Base-by-base conservation (phyloP, 2,329 filamentous ascomycete genomes). In the Furcasterigmium furcatum region DNA sequence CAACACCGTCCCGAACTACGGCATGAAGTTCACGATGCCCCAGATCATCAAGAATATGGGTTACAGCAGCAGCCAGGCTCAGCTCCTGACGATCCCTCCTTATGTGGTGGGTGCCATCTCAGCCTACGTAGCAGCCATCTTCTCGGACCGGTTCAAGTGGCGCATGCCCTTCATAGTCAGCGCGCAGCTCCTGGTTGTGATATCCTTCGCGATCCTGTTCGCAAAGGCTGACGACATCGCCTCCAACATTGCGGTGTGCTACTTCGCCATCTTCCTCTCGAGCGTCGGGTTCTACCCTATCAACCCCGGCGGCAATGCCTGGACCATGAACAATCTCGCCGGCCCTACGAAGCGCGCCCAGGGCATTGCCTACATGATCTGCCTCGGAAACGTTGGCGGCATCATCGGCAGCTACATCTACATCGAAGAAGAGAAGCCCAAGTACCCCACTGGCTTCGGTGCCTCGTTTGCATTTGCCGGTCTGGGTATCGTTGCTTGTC, bases 201-300 rank as follows among this genome's bases (percentile, higher is more conserved):
- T 46, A 6, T 46, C 45, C 6, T 34, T 50, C 1, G 68, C 72
- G n/a, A 56, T 68, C 14, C 59, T 61, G 9, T 52, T 54, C 1
- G n/a, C n/a, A n/a, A n/a, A n/a, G n/a, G n/a, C n/a, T n/a, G n/a
- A n/a, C n/a, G n/a, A 72, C 34, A 58, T 64, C 9, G 56, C 58
- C 2, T 62, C 57, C 9, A 54, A 68, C 1, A 66, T 82, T 0
- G 71, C 72, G 2, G 73, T 84, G 2, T 77, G 82, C 44, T 89
- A 89, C 57, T 81, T 82, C 0, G 84, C 81, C 1, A 79, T 77
- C 0, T 87, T 88, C 58, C 69, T 90, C 0, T 83, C 79, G 0
- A 83, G 83, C 0, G 68, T 86, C 46, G 85, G 85, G 0, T 27
- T 7, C 24, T 72, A 72, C 40, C 68, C 68, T 0, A 70, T 71